phyloP scores from a whole-genome alignment of 257 asterid genomes.

The Dorcoceras hygrometricum region DNA sequence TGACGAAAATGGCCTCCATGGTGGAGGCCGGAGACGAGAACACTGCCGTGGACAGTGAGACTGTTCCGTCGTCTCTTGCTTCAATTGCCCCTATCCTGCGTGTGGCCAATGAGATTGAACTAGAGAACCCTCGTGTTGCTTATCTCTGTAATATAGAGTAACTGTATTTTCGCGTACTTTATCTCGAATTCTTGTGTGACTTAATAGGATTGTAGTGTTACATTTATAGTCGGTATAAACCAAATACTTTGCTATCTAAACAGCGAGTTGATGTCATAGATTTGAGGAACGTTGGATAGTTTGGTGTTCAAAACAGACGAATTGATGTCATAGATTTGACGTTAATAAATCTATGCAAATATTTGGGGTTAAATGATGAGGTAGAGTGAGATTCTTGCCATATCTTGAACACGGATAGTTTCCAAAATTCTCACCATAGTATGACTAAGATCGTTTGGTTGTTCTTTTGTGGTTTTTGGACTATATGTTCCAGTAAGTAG shows the following conservation, averaged over 20 bases:
- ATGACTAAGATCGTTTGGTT: background rate
- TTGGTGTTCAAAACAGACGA: too few species aligned
- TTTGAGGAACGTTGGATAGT: too few species aligned
- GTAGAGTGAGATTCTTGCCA: background rate
- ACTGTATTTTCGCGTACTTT: conserved; percentile 14
- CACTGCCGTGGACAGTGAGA: conserved; percentile 74
- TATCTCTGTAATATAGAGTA: conserved; percentile 58
- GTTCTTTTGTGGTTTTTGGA: background rate
- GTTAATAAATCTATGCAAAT: background rate
- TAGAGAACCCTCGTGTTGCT: conserved; percentile 65
- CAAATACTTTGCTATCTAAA: background rate
- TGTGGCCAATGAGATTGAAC: conserved; percentile 84
- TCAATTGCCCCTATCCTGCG: conserved; percentile 85
- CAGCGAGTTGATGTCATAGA: too few species aligned
- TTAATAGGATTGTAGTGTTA: background rate
- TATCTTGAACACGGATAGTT: background rate
- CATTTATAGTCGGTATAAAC: background rate
- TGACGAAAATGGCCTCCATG: conserved; percentile 60
- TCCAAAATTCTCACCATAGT: background rate
- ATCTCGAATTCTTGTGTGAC: background rate
- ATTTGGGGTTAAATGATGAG: background rate
- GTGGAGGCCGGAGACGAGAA: conserved; percentile 63
- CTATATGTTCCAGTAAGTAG: background rate
- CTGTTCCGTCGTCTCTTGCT: conserved; percentile 88
- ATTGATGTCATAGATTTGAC: too few species aligned